These are phyloP conservation scores for Lolium perenne DNA, from an alignment of 176 grass and related monocot species.

Conservation along the genomic window DNA sequence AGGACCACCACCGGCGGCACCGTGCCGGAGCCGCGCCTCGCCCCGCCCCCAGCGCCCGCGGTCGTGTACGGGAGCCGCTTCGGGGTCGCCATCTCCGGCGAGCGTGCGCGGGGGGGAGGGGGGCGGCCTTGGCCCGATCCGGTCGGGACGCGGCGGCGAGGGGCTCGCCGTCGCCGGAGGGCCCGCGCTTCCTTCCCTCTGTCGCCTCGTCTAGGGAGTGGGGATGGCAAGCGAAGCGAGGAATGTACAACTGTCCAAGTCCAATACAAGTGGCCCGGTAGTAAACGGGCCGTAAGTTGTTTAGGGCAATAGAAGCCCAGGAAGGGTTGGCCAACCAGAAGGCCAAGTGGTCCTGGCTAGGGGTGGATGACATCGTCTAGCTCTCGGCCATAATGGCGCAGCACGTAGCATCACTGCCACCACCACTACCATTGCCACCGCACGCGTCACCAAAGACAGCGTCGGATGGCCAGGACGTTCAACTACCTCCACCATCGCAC, in stretches of 20 bases:
- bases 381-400: too few species aligned
- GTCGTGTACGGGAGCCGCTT: conserved; percentile 59
- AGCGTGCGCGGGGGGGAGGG: background rate
- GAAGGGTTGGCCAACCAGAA: too few species aligned
- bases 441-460: too few species aligned
- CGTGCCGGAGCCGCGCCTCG: conserved; percentile 54
- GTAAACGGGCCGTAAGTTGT: background rate
- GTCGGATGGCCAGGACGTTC: too few species aligned
- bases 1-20: conserved; percentile 60
- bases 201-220: conserved; percentile 20
- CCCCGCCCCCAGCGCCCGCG: conserved; percentile 30
- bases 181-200: background rate
- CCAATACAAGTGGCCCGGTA: background rate
- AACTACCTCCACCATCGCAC: too few species aligned
- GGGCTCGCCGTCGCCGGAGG: conserved; percentile 35
- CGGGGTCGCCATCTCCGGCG: conserved; percentile 50
- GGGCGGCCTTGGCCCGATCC: conserved; percentile 12
- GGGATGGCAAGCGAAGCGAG: background rate
- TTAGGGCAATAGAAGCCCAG: background rate
- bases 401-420: too few species aligned
- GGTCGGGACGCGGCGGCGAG: conserved; percentile 1
- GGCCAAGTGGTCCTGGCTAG: too few species aligned
- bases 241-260: background rate
- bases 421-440: too few species aligned
- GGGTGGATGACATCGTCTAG: too few species aligned